phyloP scores from a whole-genome alignment of 225 moss, liverwort and hornwort genomes.

The Physcomitrellopsis africana region DNA sequence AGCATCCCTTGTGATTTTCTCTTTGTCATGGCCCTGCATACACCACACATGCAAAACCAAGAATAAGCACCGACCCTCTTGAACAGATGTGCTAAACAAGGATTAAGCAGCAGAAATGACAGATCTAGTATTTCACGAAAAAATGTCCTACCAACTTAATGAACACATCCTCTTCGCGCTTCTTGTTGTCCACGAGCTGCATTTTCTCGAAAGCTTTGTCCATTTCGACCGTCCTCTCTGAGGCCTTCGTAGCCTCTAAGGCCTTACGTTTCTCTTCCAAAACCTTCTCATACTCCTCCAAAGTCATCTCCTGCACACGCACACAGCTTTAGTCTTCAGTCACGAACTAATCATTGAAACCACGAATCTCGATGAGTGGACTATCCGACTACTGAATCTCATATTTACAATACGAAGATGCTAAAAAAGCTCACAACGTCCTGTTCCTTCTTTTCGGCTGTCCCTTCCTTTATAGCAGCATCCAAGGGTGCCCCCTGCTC shows the following conservation, averaged over 20 bases:
- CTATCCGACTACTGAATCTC: neutral
- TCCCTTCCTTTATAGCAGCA: conserved; percentile 37
- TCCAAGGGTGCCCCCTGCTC: conserved; percentile 41
- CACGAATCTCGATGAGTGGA: neutral
- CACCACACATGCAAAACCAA: neutral
- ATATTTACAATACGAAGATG: neutral
- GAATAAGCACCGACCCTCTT: neutral
- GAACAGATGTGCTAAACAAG: neutral
- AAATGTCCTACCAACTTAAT: conserved; percentile 71
- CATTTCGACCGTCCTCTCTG: conserved; percentile 82
- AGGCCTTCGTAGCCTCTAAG: conserved; percentile 58
- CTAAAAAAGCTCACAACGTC: conserved; percentile 51
- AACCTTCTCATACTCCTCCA: conserved; percentile 93
- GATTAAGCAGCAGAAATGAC: neutral
- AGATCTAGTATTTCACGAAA: too few relatives aligned
- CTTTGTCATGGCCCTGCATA: conserved; percentile 82
- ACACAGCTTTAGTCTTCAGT: neutral
- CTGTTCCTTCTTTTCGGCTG: conserved; percentile 49
- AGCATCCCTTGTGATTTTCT: conserved; percentile 78
- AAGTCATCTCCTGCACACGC: conserved; percentile 73
- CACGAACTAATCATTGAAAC: neutral
- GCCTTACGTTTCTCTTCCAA: conserved; percentile 84
- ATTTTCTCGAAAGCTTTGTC: conserved; percentile 86
- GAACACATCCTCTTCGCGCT: conserved; percentile 74
- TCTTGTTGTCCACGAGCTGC: conserved; percentile 92